These are phyloP conservation scores for Penicilliopsis zonata DNA, from an alignment of 495 filamentous ascomycete genomes.

Conservation along the genomic window DNA sequence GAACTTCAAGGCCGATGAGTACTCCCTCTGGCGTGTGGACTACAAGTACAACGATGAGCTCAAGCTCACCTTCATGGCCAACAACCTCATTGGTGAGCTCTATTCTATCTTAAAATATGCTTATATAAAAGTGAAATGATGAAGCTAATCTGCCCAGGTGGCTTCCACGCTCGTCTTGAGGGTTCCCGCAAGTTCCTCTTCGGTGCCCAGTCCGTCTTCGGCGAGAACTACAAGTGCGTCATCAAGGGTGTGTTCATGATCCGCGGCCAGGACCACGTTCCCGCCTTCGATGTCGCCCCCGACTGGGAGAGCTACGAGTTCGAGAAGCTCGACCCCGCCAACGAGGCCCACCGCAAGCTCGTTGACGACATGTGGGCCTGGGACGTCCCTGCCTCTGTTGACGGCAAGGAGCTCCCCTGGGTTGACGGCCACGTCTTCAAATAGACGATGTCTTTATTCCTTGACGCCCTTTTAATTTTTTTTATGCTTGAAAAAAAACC, in stretches of 20 bases:
- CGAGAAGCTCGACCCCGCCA: slow-evolving; percentile 83
- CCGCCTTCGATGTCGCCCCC: slow-evolving; percentile 91
- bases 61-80: slow-evolving; percentile 93
- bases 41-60: slow-evolving; percentile 99
- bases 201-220: slow-evolving; percentile 82
- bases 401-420: slow-evolving; percentile 68
- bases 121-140: background rate
- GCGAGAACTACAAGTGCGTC: slow-evolving; percentile 72
- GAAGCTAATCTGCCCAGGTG: slow-evolving; percentile 36
- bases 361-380: slow-evolving; percentile 81
- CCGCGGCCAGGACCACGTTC: slow-evolving; percentile 75
- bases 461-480: background rate
- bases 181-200: slow-evolving; percentile 98
- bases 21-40: slow-evolving; percentile 80
- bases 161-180: slow-evolving; percentile 96
- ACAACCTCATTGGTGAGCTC: slow-evolving; percentile 74
- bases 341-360: slow-evolving; percentile 68
- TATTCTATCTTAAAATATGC: background rate
- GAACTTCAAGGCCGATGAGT: slow-evolving; percentile 82
- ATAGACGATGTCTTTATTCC: slow-evolving; percentile 46
- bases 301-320: slow-evolving; percentile 96
- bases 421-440: slow-evolving; percentile 98
- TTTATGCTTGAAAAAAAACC: background rate
- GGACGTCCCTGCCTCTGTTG: slow-evolving; percentile 66
- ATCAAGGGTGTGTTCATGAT: slow-evolving; percentile 86